phyloP scores from a whole-genome alignment of 805 yeast species.

The Sugiyamaella boreocaroliniensis region DNA sequence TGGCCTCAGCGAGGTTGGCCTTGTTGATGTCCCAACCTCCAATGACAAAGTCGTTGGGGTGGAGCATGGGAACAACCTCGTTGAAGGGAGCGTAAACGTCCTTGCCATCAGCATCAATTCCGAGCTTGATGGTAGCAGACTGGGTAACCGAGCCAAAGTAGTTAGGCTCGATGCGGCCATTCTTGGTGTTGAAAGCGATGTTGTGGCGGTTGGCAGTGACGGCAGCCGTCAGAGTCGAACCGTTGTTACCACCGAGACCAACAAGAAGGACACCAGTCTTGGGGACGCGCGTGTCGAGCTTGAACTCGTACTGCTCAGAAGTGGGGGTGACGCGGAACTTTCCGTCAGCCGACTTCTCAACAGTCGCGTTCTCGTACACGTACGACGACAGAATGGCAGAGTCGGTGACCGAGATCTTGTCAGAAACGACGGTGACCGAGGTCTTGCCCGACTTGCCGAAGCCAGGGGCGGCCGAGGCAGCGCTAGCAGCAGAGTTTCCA shows the following conservation, averaged over 20 bases:
- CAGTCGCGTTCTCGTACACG: constrained; percentile 70
- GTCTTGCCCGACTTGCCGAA: constrained; percentile 34
- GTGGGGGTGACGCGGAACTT: constrained; percentile 62
- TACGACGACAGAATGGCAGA: constrained; percentile 50
- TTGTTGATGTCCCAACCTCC: constrained; percentile 93
- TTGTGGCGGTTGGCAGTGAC: constrained; percentile 78
- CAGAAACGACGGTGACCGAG: constrained; percentile 49
- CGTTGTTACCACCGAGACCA: constrained; percentile 96
- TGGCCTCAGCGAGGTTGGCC: constrained; percentile 64
- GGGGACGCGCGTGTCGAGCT: constrained; percentile 73
- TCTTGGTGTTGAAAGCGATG: constrained; percentile 72
- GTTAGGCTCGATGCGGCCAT: constrained; percentile 68
- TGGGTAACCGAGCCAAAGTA: constrained; percentile 95
- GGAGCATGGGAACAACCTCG: constrained; percentile 76
- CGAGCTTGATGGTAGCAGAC: constrained; percentile 81
- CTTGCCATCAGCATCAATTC: constrained; percentile 72
- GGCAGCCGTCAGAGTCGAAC: constrained; percentile 83
- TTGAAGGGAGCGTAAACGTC: constrained; percentile 93
- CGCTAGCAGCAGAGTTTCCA: constrained; percentile 22
- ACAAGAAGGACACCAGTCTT: constrained; percentile 85
- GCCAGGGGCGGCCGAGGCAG: constrained; percentile 26
- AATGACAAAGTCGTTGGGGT: constrained; percentile 83
- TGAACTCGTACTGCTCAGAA: constrained; percentile 70
- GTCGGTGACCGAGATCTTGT: constrained; percentile 45
- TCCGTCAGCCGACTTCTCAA: constrained; percentile 46